Base-by-base conservation (phyloP, 176 grass and related monocot species). In the Echinochloa phyllopogon region DNA sequence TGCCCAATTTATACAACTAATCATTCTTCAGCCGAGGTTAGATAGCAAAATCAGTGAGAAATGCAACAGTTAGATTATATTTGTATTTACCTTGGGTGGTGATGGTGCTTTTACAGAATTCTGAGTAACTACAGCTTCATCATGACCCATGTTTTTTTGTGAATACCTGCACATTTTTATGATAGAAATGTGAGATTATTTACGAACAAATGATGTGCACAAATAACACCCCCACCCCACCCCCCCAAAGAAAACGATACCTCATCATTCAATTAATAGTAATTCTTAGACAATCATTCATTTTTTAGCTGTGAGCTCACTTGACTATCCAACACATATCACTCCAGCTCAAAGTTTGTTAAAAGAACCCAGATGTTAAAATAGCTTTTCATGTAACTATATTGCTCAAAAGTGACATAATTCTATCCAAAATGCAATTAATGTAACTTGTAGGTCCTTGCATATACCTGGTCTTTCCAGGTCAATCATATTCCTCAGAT, bases 91-190 rank as follows among this genome's bases (percentile, higher is more conserved):
- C 92, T 94, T 94, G 52, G 82, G 78, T 51, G 87, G 75, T n/a
- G 88, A 86, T 79, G 90, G 74, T 70, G 84, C n/a, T 77, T 94
- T 94, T 72, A 74, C 82, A 52, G 79, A 82, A 72, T 91, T 98
- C 41, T 91, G 85, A 82, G 79, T 81, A 69, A 90, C 79, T 62
- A 86, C 82, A 79, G 84, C 82, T 87, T 92, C 82, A 37, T 91
- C 89, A 60, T 86, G 92, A 3, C 92, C 95, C 95, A 94, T 94
- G 43, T 1, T 36, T 37, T 62, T 70, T 72, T 77, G 36, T 52
- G 67, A 80, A 59, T 68, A 17, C 49, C 87, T 89, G 83, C 77
- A 62, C 21, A 81, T 37, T 68, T 56, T 74, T 80, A 69, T 40
- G n/a, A 42, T 49, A 88, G 47, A 7, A 11, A 70, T 51, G 43